phyloP scores from a whole-genome alignment of 169 alveolate species.

The Plasmodium vinckei region DNA sequence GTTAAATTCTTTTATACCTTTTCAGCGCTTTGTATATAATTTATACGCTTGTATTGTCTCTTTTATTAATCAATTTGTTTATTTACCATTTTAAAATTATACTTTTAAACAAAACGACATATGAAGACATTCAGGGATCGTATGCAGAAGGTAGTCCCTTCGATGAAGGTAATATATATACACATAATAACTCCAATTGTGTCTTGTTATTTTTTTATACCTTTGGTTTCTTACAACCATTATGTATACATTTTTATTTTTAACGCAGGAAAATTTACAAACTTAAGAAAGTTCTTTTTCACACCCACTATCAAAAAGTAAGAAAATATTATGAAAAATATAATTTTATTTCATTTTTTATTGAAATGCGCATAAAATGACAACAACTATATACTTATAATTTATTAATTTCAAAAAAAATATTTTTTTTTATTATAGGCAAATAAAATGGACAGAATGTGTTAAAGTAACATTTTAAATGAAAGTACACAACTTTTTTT shows the following conservation, averaged over 20 bases:
- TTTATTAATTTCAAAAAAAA: background rate
- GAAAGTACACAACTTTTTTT: background rate
- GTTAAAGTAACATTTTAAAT: slow-evolving; percentile 40
- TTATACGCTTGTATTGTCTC: slow-evolving; percentile 46
- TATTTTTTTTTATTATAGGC: slow-evolving; percentile 21
- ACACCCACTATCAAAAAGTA: slow-evolving; percentile 55
- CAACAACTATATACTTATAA: background rate
- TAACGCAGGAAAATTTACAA: slow-evolving; percentile 24
- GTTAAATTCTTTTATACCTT: slow-evolving; percentile 1
- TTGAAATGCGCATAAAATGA: background rate
- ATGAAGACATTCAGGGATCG: slow-evolving; percentile 70
- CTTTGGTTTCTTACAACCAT: background rate
- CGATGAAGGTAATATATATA: slow-evolving; percentile 63
- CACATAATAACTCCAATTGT: background rate
- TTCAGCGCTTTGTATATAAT: slow-evolving; percentile 50
- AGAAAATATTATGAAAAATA: background rate
- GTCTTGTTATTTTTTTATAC: no score
- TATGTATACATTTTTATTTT: background rate
- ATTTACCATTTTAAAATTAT: slow-evolving; percentile 60
- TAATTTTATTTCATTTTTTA: background rate
- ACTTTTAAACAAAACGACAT: slow-evolving; percentile 56
- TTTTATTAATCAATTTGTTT: slow-evolving; percentile 56
- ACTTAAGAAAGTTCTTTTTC: slow-evolving; percentile 49
- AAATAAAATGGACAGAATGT: slow-evolving; percentile 67
- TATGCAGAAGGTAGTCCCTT: slow-evolving; percentile 48